These are phyloP conservation scores for Bryoerythrophyllum caledonicum DNA, from an alignment of 225 moss, liverwort and hornwort species.

Conservation along the genomic window DNA sequence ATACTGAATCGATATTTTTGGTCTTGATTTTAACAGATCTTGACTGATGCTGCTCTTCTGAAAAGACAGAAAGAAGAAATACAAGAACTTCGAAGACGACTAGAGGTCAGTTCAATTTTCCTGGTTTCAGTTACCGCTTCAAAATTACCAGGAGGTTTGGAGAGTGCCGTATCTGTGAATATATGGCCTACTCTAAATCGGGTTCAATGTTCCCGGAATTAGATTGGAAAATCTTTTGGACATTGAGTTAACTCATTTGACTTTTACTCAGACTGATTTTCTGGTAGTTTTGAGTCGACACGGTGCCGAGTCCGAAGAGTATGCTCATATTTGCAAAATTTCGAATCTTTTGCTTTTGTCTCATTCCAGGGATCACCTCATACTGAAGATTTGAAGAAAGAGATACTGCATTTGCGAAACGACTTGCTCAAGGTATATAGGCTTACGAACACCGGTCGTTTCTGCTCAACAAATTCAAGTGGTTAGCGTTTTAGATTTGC, in stretches of 20 bases:
- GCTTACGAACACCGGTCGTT: neutral
- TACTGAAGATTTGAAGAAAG: conserved; percentile 77
- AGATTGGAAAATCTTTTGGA: neutral
- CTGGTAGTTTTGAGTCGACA: neutral
- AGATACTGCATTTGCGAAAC: conserved; percentile 74
- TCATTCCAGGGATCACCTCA: conserved; percentile 61
- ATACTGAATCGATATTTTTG: neutral
- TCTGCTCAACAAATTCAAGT: neutral
- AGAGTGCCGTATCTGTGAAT: neutral
- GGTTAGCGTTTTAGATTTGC: neutral
- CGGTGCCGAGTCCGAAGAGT: neutral
- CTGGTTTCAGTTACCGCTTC: neutral
- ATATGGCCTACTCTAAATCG: conserved; percentile 1
- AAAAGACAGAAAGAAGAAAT: conserved; percentile 81
- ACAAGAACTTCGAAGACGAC: conserved; percentile 65
- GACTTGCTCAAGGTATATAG: conserved; percentile 68
- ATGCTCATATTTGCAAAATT: neutral
- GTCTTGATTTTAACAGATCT: conserved; percentile 43
- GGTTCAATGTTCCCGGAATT: neutral
- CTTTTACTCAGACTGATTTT: neutral
- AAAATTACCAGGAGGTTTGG: neutral
- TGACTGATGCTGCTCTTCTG: conserved; percentile 78
- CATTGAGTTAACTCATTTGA: neutral
- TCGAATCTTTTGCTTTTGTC: neutral
- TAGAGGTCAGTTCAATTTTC: conserved; percentile 49